These are phyloP conservation scores for Rhynchospora breviuscula DNA, from an alignment of 176 grass and related monocot species.

Conservation along the genomic window DNA sequence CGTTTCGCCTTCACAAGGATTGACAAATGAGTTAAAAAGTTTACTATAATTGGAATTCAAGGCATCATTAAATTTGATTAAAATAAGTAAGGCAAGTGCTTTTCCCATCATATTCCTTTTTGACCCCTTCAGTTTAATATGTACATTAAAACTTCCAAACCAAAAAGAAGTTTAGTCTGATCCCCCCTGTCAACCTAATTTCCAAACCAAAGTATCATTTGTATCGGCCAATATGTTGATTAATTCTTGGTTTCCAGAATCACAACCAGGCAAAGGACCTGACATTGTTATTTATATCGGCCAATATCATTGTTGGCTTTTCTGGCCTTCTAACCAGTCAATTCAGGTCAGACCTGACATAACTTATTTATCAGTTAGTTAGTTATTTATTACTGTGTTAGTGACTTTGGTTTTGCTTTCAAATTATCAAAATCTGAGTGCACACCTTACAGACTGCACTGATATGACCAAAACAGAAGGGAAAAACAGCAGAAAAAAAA, in stretches of 20 bases:
- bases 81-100: not conserved
- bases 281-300: too few species aligned
- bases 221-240: not conserved
- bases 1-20: constrained; percentile 54
- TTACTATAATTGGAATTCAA: not conserved
- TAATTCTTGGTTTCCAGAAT: not conserved
- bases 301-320: not conserved
- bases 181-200: not conserved
- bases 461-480: not conserved
- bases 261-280: not conserved
- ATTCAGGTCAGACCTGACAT: not conserved
- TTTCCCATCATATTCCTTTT: not conserved
- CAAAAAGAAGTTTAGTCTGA: not conserved
- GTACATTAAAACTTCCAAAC: not conserved
- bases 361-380: not conserved
- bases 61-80: not conserved
- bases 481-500: not conserved
- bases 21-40: not conserved
- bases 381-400: not conserved
- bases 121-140: not conserved
- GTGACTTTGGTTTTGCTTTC: not conserved
- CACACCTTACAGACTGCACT: not conserved
- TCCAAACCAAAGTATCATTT: not conserved
- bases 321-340: not conserved
- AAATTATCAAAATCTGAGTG: not conserved